Conservation (phyloP, 2,329 filamentous ascomycete species). For the Epichloe aotearoae region DNA sequence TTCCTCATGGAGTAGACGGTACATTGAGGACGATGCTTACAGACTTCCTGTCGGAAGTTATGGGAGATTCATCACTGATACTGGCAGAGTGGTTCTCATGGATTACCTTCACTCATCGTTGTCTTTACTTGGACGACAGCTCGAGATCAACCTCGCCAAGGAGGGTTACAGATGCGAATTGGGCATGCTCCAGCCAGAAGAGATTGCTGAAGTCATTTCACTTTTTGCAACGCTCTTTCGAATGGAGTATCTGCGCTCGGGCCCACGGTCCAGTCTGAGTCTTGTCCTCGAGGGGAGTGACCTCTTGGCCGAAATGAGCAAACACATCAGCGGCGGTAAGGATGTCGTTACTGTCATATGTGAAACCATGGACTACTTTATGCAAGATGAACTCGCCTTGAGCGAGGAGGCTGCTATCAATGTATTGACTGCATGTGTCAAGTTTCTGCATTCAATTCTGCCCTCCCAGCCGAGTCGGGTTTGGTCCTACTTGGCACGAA, state of each 20-base stretch:
- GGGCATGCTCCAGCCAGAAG: conserved; percentile 41
- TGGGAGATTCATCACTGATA: conserved; percentile 64
- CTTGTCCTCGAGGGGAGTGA: conserved; percentile 23
- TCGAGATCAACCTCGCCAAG: conserved; percentile 53
- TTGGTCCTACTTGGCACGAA: conserved; percentile 80
- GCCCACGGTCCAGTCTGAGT: conserved; percentile 14
- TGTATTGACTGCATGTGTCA: conserved; percentile 56
- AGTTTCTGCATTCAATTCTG: conserved; percentile 65
- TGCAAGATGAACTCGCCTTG: conserved; percentile 42
- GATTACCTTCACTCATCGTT: conserved; percentile 72
- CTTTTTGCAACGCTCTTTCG: conserved; percentile 60
- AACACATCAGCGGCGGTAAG: conserved; percentile 43
- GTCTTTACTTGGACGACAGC: conserved; percentile 62
- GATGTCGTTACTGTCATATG: conserved; percentile 75
- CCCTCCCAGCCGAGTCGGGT: conserved; percentile 67
- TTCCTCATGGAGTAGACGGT: conserved; percentile 30
- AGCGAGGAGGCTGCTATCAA: conserved; percentile 53
- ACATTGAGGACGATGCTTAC: conserved; percentile 38
- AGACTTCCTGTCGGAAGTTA: conserved; percentile 51
- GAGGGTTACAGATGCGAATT: conserved; percentile 40
- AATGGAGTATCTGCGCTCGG: conserved; percentile 29
- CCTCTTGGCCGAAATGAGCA: conserved; percentile 41
- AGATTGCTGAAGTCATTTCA: conserved; percentile 59
- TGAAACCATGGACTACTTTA: conserved; percentile 65
- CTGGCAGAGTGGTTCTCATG: conserved; percentile 60